Evolutionary conservation across 495 filamentous ascomycete species (phyloP), one percentile per base, ranked within the genome.

Genomic region (Pyrenula aspistea): DNA sequence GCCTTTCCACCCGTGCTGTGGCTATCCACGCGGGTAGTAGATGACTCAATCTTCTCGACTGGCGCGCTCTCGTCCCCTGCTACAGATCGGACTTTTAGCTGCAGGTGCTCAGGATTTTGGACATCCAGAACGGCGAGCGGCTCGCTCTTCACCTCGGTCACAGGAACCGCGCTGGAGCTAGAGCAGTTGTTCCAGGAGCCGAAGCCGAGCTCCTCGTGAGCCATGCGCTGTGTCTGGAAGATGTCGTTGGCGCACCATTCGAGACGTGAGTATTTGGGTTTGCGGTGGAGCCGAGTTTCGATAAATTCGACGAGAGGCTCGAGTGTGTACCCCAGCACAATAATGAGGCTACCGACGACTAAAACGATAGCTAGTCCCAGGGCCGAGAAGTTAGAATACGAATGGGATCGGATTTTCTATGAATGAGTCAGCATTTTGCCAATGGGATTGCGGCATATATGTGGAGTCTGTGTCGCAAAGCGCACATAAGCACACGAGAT

Each of bases 151-250:
- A 42, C 31, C 31, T 4, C 50, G 51, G 20, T 53, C 51, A 4
- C 54, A 54, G 36, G 56, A 50, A 10, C 53, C 12, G 24, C 55
- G 52, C 1, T 49, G 12, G 24, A 50, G 49, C 2, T 8, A 15
- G 12, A 24, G 48, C 55, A 49, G 48, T 3, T 23, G 20, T 8
- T 36, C 55, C 10, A 42, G 8, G 31, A 15, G 31, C 31, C 31
- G 15, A 42, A 42, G 31, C 58, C 62, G 2, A 53, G 42, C 24
- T 42, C 53, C 51, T 62, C 60, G 42, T 60, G 57, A 1, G 52
- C 58, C 24, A 64, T 50, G 1, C 62, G 57, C 49, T 65, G 62
- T 24, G 60, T 47, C 51, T 65, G 60, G 36, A 65, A 51, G 4
- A 53, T 55, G 1, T 52, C 57, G 20, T 56, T 60, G 20, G 58